phyloP scores from a whole-genome alignment of 805 yeast genomes.

The Lipomyces starkeyi region DNA sequence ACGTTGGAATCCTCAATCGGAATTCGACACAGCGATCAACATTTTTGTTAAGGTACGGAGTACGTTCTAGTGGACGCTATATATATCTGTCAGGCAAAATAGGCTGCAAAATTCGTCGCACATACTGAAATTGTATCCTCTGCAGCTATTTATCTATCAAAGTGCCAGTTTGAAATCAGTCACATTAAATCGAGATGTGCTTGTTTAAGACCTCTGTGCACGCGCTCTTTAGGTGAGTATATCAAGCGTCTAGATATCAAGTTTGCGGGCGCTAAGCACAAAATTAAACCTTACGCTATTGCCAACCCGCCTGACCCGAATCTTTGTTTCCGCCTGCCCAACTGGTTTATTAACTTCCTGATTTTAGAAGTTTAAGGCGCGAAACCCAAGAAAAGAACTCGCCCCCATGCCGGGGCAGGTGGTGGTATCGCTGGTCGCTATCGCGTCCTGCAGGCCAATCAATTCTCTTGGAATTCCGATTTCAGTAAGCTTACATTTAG shows the following conservation, averaged over 20 bases:
- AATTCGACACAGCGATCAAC: too few relatives aligned
- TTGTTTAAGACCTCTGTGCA: not conserved
- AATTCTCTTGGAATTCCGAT: not conserved
- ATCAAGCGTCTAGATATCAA: too few relatives aligned
- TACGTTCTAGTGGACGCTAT: too few relatives aligned
- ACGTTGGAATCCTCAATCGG: too few relatives aligned
- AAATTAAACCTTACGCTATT: not conserved
- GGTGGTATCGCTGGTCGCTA: not conserved
- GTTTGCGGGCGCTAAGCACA: not conserved
- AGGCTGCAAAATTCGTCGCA: too few relatives aligned
- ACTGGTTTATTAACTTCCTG: not conserved
- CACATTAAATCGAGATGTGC: not conserved
- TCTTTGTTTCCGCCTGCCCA: not conserved
- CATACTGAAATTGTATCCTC: not conserved
- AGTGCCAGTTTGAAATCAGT: not conserved
- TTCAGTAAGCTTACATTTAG: not conserved
- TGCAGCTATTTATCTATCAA: not conserved
- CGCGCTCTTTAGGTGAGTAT: not conserved
- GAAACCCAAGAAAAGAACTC: not conserved
- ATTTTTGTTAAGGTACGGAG: too few relatives aligned
- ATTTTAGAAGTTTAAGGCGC: not conserved
- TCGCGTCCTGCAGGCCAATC: not conserved
- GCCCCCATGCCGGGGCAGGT: not conserved
- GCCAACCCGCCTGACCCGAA: not conserved
- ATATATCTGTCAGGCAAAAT: too few relatives aligned